Percentiles rank a stretch among this genome's conserved stretches.
These are phyloP conservation scores for Elsinoe ampelina DNA, from an alignment of 2,329 filamentous ascomycete genomes.

Conservation along the genomic window DNA sequence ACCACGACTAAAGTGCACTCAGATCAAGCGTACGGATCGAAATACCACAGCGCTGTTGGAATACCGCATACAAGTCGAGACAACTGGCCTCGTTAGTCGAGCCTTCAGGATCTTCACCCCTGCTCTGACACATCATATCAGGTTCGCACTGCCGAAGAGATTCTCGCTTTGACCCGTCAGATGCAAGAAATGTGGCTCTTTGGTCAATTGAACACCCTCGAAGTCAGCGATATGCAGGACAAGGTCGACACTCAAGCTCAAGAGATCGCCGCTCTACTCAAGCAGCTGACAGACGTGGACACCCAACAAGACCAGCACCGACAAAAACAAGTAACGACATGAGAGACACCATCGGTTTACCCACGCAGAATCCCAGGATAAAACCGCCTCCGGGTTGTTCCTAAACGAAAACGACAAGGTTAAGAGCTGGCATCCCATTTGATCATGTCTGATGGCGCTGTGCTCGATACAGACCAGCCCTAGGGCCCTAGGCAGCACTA, in stretches of 20 bases:
- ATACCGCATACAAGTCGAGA: constrained; percentile 51
- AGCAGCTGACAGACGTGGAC: constrained; percentile 6
- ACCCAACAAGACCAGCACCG: background rate
- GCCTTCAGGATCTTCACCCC: background rate
- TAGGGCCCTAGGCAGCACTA: no score
- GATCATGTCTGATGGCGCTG: no score
- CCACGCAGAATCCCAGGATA: background rate
- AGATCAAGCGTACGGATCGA: constrained; percentile 44
- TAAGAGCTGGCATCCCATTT: no score
- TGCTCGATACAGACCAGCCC: no score
- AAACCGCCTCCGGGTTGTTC: no score
- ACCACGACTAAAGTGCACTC: background rate
- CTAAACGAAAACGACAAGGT: no score
- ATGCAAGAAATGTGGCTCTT: constrained; percentile 61
- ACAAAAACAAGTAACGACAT: background rate
- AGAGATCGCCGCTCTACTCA: background rate
- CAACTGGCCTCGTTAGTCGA: constrained; percentile 44
- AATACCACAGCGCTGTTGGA: constrained; percentile 48
- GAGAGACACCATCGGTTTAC: background rate
- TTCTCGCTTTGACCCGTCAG: constrained; percentile 50
- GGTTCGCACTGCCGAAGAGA: constrained; percentile 54
- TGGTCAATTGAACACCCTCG: constrained; percentile 52
- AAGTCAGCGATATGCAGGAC: constrained; percentile 31
- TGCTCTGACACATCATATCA: constrained; percentile 19
- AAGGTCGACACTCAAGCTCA: constrained; percentile 14